These are phyloP conservation scores for Boletus tylopilopsis DNA, from an alignment of 768 basidiomycete species.

Conservation along the genomic window DNA sequence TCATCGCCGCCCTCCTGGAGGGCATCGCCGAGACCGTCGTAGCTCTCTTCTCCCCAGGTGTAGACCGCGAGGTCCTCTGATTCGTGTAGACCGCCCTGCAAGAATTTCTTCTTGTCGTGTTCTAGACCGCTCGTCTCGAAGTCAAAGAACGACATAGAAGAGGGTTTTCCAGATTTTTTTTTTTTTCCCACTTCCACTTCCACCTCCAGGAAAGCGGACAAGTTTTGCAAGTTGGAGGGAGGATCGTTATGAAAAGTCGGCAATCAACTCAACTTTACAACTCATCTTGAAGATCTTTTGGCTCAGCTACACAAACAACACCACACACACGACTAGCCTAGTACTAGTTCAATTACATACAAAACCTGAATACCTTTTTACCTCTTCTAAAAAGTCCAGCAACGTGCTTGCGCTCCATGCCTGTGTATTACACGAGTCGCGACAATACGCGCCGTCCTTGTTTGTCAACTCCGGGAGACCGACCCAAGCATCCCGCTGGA, in stretches of 20 bases:
- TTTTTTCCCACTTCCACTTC: conserved; percentile 19
- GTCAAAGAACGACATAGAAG: conserved; percentile 79
- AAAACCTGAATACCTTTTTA: conserved; percentile 27
- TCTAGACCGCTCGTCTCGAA: conserved; percentile 63
- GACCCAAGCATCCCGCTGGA: conserved; percentile 82
- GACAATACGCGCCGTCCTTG: conserved; percentile 75
- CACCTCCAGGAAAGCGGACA: conserved; percentile 15
- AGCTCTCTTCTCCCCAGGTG: conserved; percentile 88
- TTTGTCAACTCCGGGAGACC: conserved; percentile 94
- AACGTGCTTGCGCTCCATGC: conserved; percentile 96
- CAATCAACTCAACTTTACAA: conserved; percentile 11
- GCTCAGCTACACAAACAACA: conserved; percentile 21
- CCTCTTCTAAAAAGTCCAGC: conserved; percentile 82
- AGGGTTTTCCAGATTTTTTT: not conserved
- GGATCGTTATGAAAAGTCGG: conserved; percentile 11
- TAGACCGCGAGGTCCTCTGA: conserved; percentile 86
- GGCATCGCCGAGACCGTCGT: conserved; percentile 85
- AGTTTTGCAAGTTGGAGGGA: conserved; percentile 5
- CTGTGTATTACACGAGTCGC: conserved; percentile 89
- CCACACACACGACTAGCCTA: conserved; percentile 17
- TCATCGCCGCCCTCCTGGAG: conserved; percentile 90
- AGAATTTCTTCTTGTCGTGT: conserved; percentile 56
- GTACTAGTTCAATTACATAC: not conserved
- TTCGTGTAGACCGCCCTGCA: conserved; percentile 47
- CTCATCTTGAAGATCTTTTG: conserved; percentile 8